Conservation (phyloP, 2,329 filamentous ascomycete species). For the Stachybotrys chartarum region DNA sequence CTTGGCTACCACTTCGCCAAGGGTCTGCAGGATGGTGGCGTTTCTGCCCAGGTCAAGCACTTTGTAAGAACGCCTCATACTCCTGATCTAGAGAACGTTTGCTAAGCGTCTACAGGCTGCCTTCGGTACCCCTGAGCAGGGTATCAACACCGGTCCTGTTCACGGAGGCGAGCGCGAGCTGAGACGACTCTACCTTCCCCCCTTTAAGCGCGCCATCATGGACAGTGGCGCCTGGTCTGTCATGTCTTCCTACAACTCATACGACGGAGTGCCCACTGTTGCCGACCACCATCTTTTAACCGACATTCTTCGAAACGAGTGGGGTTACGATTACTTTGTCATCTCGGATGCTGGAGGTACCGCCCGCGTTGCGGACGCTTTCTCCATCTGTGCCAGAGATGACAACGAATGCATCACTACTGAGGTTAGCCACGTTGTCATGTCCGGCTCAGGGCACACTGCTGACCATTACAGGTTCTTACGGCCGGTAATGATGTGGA, state of each 20-base stretch:
- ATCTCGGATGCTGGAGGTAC: conserved; percentile 61
- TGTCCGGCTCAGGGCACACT: conserved; percentile 1
- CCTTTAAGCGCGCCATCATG: conserved; percentile 64
- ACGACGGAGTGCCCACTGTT: conserved; percentile 64
- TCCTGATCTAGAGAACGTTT: not conserved
- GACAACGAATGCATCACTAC: conserved; percentile 60
- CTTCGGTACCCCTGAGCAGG: conserved; percentile 63
- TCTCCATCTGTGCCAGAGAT: conserved; percentile 53
- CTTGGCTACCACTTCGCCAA: conserved; percentile 51
- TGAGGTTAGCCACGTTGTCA: conserved; percentile 25
- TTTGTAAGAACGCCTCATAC: conserved; percentile 37
- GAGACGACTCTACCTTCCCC: conserved; percentile 47
- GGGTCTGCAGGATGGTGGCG: conserved; percentile 56
- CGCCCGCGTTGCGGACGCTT: conserved; percentile 57
- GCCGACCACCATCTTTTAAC: conserved; percentile 60
- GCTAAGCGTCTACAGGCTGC: conserved; percentile 33
- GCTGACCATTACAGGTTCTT: conserved; percentile 36
- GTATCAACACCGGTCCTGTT: conserved; percentile 58
- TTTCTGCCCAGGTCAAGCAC: conserved; percentile 69
- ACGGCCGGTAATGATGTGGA: conserved; percentile 66
- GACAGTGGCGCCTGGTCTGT: conserved; percentile 60
- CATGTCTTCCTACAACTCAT: conserved; percentile 70
- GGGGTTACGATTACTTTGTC: conserved; percentile 66
- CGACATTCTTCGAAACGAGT: conserved; percentile 62
- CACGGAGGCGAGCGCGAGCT: conserved; percentile 47